Percentiles rank a stretch among this genome's conserved stretches.
phyloP scores from a whole-genome alignment of 2,329 filamentous ascomycete genomes.

The Penicillium paneum region DNA sequence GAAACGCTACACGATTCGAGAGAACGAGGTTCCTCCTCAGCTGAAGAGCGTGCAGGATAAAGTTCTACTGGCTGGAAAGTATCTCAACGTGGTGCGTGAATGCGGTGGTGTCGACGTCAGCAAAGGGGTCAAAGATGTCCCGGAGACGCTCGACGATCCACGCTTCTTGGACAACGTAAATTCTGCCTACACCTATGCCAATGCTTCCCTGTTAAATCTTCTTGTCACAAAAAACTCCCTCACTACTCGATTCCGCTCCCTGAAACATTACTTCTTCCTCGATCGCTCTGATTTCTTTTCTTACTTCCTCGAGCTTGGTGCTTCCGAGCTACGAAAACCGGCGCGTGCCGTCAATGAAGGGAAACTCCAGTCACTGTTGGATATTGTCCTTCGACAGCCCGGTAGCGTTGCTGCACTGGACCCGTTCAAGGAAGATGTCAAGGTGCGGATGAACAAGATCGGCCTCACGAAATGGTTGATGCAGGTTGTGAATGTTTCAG shows the following conservation, averaged over 20 bases:
- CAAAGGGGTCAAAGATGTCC: constrained; percentile 83
- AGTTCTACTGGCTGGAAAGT: constrained; percentile 91
- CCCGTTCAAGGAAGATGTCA: constrained; percentile 97
- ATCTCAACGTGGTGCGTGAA: constrained; percentile 94
- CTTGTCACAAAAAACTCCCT: constrained; percentile 90
- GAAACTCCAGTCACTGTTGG: constrained; percentile 93
- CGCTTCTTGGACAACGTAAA: constrained; percentile 96
- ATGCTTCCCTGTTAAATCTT: constrained; percentile 85
- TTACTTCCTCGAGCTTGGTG: constrained; percentile 89
- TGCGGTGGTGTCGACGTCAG: constrained; percentile 94
- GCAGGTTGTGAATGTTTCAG: constrained; percentile 93
- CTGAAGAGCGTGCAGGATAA: constrained; percentile 89
- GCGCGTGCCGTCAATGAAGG: constrained; percentile 84
- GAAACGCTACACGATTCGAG: constrained; percentile 89
- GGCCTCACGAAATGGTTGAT: constrained; percentile 91
- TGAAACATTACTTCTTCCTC: constrained; percentile 99
- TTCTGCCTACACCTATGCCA: constrained; percentile 89
- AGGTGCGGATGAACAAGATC: constrained; percentile 94
- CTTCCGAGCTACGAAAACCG: constrained; percentile 85
- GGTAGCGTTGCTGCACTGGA: constrained; percentile 91
- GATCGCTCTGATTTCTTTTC: constrained; percentile 97
- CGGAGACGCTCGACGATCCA: constrained; percentile 84
- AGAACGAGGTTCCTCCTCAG: constrained; percentile 87
- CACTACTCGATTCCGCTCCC: constrained; percentile 77
- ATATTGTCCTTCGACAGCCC: constrained; percentile 91